Percentiles rank a stretch among this genome's conserved stretches.
These are phyloP conservation scores for Elongisporangium prolatum DNA, from an alignment of 352 stramenopile species.

Conservation along the genomic window DNA sequence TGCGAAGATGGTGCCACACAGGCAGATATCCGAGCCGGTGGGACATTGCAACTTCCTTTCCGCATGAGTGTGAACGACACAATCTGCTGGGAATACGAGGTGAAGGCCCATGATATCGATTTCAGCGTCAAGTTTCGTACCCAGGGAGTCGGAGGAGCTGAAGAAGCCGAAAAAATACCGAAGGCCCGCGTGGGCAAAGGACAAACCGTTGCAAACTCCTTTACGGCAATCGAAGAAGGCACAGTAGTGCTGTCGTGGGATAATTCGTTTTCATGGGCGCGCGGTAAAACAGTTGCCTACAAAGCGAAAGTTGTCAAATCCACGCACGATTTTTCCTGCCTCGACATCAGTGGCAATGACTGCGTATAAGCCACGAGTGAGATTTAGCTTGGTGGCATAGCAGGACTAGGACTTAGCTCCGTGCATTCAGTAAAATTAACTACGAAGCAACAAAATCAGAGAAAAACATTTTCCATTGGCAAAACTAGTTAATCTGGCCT, in stretches of 20 bases:
- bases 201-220: conserved; percentile 40
- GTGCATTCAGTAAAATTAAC: no score
- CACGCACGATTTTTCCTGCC: conserved; percentile 64
- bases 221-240: conserved; percentile 57
- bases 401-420: no score
- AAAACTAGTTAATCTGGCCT: neutral
- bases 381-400: no score
- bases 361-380: conserved; percentile 31
- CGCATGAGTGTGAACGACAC: conserved; percentile 67
- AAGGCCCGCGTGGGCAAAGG: conserved; percentile 32
- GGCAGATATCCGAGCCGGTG: conserved; percentile 58
- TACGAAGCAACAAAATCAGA: no score
- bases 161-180: conserved; percentile 51
- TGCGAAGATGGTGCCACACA: conserved; percentile 68
- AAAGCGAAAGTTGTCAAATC: conserved; percentile 78
- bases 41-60: conserved; percentile 60
- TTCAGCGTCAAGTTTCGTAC: conserved; percentile 73
- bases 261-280: conserved; percentile 68
- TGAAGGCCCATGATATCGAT: conserved; percentile 57
- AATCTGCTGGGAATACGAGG: conserved; percentile 71
- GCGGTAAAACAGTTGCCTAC: conserved; percentile 65
- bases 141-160: conserved; percentile 57
- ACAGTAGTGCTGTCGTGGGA: conserved; percentile 73
- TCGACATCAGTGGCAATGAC: conserved; percentile 74
- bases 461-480: no score